A percentile compares a stretch with the other conserved stretches of the same genome.
Conservation (phyloP, 2,329 filamentous ascomycete species). For the Penicillium sp. region DNA sequence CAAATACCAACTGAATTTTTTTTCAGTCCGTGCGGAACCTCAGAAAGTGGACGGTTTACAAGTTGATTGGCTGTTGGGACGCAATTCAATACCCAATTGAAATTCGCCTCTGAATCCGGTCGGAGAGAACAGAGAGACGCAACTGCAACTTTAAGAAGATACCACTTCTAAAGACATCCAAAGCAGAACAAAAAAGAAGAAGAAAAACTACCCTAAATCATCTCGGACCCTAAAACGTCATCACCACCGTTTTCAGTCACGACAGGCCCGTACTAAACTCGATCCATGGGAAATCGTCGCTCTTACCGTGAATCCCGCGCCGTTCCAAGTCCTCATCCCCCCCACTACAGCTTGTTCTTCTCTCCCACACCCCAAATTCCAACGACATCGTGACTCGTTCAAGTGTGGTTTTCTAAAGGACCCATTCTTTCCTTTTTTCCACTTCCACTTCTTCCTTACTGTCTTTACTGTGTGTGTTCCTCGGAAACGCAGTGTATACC, state of each 20-base stretch:
- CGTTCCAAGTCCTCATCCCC: slow-evolving; percentile 10
- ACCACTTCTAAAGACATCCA: neutral
- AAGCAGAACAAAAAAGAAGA: neutral
- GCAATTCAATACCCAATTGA: slow-evolving; percentile 15
- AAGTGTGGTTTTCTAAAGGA: slow-evolving; percentile 15
- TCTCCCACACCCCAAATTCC: slow-evolving; percentile 3
- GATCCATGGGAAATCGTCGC: slow-evolving; percentile 22
- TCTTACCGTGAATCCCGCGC: slow-evolving; percentile 18
- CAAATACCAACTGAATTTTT: neutral
- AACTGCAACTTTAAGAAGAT: neutral
- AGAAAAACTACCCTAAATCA: neutral
- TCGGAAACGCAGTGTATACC: slow-evolving; percentile 5
- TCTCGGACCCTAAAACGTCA: neutral
- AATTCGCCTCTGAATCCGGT: slow-evolving; percentile 5
- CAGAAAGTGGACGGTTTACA: neutral
- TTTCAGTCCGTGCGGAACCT: slow-evolving; percentile 3
- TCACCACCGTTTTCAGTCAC: neutral
- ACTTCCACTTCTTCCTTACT: slow-evolving; percentile 5
- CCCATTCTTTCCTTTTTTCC: slow-evolving; percentile 21
- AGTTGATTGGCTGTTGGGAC: slow-evolving; percentile 10
- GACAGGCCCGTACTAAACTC: neutral
- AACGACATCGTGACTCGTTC: slow-evolving; percentile 26
- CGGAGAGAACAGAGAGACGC: neutral
- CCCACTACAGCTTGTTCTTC: slow-evolving; percentile 22
- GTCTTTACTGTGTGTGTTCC: slow-evolving; percentile 4